These are phyloP conservation scores for Hypericum perforatum DNA, from an alignment of 345 rosid genomes.

Conservation along the genomic window DNA sequence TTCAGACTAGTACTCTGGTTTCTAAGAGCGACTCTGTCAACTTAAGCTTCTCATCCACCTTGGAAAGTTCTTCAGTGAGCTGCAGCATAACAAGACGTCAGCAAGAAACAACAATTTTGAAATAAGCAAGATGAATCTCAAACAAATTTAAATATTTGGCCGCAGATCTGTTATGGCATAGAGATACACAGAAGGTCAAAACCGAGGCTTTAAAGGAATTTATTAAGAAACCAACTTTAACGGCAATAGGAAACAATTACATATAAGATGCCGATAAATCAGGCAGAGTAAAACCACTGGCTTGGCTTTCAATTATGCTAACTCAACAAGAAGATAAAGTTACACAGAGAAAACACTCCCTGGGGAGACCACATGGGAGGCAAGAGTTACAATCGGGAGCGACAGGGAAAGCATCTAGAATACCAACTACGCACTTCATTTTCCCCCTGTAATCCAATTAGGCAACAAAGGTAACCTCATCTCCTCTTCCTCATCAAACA, in stretches of 20 bases:
- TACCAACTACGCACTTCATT: too few relatives aligned
- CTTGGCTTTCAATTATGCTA: too few relatives aligned
- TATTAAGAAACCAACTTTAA: background rate
- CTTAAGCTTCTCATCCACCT: slow-evolving; percentile 77
- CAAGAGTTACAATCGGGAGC: too few relatives aligned
- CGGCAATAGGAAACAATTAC: background rate
- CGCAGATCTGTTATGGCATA: background rate
- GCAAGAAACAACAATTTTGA: background rate
- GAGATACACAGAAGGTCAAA: background rate
- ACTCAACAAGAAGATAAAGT: too few relatives aligned
- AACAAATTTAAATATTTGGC: background rate
- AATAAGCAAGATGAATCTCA: slow-evolving; percentile 9
- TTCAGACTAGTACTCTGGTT: slow-evolving; percentile 51
- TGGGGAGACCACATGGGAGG: too few relatives aligned
- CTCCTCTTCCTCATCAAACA: too few relatives aligned
- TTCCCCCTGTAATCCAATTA: too few relatives aligned
- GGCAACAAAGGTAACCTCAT: too few relatives aligned
- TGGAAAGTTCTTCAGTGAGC: slow-evolving; percentile 82
- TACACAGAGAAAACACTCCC: too few relatives aligned
- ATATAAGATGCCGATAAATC: too few relatives aligned
- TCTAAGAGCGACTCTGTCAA: slow-evolving; percentile 69
- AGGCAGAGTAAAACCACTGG: too few relatives aligned
- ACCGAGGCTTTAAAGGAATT: background rate
- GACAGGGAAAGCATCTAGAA: too few relatives aligned
- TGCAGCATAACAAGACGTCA: slow-evolving; percentile 20